Percentiles rank a stretch among this genome's conserved stretches.
phyloP scores from a whole-genome alignment of 331 rosid genomes.

The Saraca asoca region DNA sequence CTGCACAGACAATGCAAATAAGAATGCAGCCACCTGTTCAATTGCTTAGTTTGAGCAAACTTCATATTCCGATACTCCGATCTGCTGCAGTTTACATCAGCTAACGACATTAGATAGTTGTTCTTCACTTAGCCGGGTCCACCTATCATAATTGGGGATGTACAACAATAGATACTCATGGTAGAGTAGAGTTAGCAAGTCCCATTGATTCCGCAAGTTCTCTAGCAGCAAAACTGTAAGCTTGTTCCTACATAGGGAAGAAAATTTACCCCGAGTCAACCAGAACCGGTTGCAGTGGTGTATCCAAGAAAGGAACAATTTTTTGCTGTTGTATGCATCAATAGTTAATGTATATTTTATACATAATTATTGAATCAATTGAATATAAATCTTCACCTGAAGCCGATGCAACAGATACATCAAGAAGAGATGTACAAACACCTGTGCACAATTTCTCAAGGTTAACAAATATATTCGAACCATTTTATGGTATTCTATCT shows the following conservation, averaged over 20 bases:
- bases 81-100: conserved; percentile 20
- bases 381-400: conserved; percentile 60
- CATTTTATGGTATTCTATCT: neutral
- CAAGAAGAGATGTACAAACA: conserved; percentile 94
- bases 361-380: neutral
- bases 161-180: conserved; percentile 44
- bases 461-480: conserved; percentile 37
- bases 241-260: conserved; percentile 64
- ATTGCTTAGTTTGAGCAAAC: conserved; percentile 8
- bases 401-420: conserved; percentile 94
- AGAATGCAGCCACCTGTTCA: conserved; percentile 33
- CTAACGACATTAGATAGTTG: conserved; percentile 1
- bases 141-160: conserved; percentile 30
- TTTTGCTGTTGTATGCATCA: conserved; percentile 7
- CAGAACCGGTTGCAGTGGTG: neutral
- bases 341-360: conserved; percentile 4
- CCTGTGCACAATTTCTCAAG: conserved; percentile 56
- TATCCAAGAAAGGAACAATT: neutral
- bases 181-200: conserved; percentile 63
- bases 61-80: conserved; percentile 12
- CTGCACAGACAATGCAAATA: conserved; percentile 6
- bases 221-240: conserved; percentile 65
- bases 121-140: conserved; percentile 33
- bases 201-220: conserved; percentile 95
- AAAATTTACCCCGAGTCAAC: conserved; percentile 23